These are phyloP conservation scores for Saccharomycopsis synnaedendra DNA, from an alignment of 805 yeast species.

Conservation along the genomic window DNA sequence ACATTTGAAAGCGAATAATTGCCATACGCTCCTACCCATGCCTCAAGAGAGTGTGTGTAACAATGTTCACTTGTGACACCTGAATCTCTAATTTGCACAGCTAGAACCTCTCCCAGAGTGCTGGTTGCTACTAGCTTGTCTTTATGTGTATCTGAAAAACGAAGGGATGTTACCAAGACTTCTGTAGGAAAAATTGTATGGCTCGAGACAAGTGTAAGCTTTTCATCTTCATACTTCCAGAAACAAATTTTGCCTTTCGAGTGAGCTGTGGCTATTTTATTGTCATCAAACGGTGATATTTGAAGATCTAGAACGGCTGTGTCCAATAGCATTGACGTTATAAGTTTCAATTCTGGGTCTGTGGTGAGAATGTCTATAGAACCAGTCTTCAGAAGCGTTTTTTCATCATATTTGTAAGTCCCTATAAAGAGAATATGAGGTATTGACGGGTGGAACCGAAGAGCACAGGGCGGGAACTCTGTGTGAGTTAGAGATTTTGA, in stretches of 20 bases:
- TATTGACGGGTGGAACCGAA: slow-evolving; percentile 46
- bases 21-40: slow-evolving; percentile 16
- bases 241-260: slow-evolving; percentile 65
- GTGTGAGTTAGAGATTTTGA: slow-evolving; percentile 23
- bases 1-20: slow-evolving; percentile 26
- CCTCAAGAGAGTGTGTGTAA: slow-evolving; percentile 5
- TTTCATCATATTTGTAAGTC: slow-evolving; percentile 64
- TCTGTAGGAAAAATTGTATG: slow-evolving; percentile 1
- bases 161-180: slow-evolving; percentile 9
- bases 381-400: slow-evolving; percentile 54
- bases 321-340: slow-evolving; percentile 22
- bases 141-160: slow-evolving; percentile 5
- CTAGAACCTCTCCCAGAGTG: slow-evolving; percentile 5
- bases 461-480: slow-evolving; percentile 73
- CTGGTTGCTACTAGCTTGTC: slow-evolving; percentile 5
- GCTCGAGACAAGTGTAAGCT: slow-evolving; percentile 13
- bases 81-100: not conserved
- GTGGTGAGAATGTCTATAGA: slow-evolving; percentile 30
- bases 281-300: slow-evolving; percentile 41
- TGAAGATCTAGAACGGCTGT: slow-evolving; percentile 75
- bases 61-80: not conserved
- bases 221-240: slow-evolving; percentile 37
- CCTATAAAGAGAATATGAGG: slow-evolving; percentile 49
- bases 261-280: slow-evolving; percentile 51
- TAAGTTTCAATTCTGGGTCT: slow-evolving; percentile 2